Evolutionary conservation across 2,329 filamentous ascomycete genomes (phyloP).

Genomic region (Daldinia sp.): DNA sequence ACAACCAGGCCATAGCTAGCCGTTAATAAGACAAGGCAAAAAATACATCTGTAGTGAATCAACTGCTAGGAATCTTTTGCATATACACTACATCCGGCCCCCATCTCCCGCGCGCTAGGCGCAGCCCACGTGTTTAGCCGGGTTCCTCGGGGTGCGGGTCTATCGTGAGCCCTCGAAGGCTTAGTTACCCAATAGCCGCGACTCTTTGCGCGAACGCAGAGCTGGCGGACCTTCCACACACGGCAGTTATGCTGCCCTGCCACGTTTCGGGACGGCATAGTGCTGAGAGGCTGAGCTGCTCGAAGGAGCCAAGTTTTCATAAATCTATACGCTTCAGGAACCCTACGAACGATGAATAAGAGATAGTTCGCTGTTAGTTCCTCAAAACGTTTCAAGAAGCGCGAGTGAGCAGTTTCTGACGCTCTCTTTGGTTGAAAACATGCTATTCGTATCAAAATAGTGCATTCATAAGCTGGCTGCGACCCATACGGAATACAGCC

Average conservation of each 20-base stretch:
- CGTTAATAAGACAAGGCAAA: neutral
- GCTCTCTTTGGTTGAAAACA: neutral
- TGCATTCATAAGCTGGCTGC: conserved; percentile 1
- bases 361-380: conserved; percentile 25
- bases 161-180: conserved; percentile 11
- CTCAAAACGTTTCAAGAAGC: conserved; percentile 15
- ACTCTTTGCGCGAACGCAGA: neutral
- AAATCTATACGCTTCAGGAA: conserved; percentile 26
- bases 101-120: conserved; percentile 20
- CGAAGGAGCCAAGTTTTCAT: conserved; percentile 31
- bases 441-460: neutral
- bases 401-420: neutral
- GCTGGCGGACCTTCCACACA: conserved; percentile 18
- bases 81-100: conserved; percentile 9
- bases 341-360: conserved; percentile 8
- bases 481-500: neutral
- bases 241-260: conserved; percentile 23
- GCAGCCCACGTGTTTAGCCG: conserved; percentile 35
- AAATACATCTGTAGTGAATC: neutral
- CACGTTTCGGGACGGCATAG: conserved; percentile 28
- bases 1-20: neutral
- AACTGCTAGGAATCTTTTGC: conserved; percentile 18
- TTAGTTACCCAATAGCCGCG: conserved; percentile 14
- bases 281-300: conserved; percentile 27
- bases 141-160: conserved; percentile 19